phyloP scores from a whole-genome alignment of 805 yeast species.

The Yarrowia osloensis region DNA sequence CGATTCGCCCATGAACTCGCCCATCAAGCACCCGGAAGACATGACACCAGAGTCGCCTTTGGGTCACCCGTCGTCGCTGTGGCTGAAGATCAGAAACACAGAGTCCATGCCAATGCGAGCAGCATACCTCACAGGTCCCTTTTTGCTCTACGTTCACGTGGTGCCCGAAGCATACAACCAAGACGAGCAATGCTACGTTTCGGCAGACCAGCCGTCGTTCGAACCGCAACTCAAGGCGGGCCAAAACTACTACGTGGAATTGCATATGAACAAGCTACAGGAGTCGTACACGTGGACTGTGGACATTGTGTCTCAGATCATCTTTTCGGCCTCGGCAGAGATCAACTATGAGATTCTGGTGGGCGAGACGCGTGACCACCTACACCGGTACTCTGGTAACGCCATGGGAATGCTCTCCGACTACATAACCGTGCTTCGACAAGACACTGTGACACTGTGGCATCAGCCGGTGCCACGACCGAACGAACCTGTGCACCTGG shows the following conservation, averaged over 20 bases:
- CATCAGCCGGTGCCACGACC: conserved; percentile 57
- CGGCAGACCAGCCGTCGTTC: conserved; percentile 46
- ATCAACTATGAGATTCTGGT: conserved; percentile 66
- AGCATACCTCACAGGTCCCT: conserved; percentile 88
- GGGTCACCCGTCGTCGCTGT: conserved; percentile 34
- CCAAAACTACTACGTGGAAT: conserved; percentile 60
- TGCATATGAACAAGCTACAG: conserved; percentile 49
- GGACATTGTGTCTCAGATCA: conserved; percentile 77
- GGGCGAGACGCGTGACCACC: conserved; percentile 42
- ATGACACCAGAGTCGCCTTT: conserved; percentile 20
- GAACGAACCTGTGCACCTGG: conserved; percentile 71
- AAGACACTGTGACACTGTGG: conserved; percentile 76
- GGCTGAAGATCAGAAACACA: conserved; percentile 59
- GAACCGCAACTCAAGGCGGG: conserved; percentile 68
- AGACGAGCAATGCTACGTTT: conserved; percentile 44
- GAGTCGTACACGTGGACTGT: conserved; percentile 67
- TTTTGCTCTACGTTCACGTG: conserved; percentile 79
- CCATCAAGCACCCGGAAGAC: conserved; percentile 13
- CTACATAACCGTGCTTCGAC: conserved; percentile 42
- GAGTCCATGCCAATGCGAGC: conserved; percentile 78
- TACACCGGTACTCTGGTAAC: conserved; percentile 30
- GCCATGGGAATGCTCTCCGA: conserved; percentile 16
- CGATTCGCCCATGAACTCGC: conserved; percentile 5
- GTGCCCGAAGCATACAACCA: conserved; percentile 65
- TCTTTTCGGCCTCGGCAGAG: conserved; percentile 69